phyloP scores from a whole-genome alignment of 106 monocot genomes.

The Chionographis japonica region DNA sequence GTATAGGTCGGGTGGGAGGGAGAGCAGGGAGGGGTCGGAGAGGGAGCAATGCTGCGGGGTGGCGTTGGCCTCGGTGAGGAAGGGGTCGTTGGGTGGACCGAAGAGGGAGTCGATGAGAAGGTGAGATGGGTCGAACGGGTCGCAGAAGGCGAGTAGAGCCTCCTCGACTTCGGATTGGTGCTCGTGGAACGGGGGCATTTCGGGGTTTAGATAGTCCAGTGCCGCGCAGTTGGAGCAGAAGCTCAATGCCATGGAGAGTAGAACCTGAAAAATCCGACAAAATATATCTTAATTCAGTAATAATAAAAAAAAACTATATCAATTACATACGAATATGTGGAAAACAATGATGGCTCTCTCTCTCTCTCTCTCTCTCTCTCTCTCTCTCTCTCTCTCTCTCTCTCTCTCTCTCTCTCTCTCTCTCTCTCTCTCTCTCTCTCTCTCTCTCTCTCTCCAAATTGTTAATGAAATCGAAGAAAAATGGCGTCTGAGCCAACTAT shows the following conservation, averaged over 20 bases:
- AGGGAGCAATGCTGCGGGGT: slow-evolving; percentile 5
- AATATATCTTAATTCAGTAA: too few species aligned
- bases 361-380: too few species aligned
- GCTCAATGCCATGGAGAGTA: slow-evolving; percentile 27
- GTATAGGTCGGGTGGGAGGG: slow-evolving; percentile 11
- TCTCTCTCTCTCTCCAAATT: too few species aligned
- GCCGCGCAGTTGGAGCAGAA: slow-evolving; percentile 20
- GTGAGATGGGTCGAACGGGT: slow-evolving; percentile 15
- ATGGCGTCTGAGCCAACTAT: too few species aligned
- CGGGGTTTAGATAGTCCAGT: neutral
- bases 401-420: too few species aligned
- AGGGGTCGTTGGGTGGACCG: neutral
- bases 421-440: too few species aligned
- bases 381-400: too few species aligned
- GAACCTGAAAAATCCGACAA: too few species aligned
- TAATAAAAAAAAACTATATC: too few species aligned
- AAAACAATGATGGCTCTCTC: too few species aligned
- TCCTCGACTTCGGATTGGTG: slow-evolving; percentile 36
- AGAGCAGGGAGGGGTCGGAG: slow-evolving; percentile 11
- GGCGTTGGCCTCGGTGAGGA: neutral
- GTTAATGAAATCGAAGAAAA: too few species aligned
- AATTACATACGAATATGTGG: too few species aligned
- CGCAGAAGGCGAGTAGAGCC: slow-evolving; percentile 38
- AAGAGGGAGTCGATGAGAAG: slow-evolving; percentile 21
- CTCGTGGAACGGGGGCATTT: slow-evolving; percentile 9